Evolutionary conservation across 2,329 filamentous ascomycete genomes (phyloP).

Genomic region (Fusarium irregulare): DNA sequence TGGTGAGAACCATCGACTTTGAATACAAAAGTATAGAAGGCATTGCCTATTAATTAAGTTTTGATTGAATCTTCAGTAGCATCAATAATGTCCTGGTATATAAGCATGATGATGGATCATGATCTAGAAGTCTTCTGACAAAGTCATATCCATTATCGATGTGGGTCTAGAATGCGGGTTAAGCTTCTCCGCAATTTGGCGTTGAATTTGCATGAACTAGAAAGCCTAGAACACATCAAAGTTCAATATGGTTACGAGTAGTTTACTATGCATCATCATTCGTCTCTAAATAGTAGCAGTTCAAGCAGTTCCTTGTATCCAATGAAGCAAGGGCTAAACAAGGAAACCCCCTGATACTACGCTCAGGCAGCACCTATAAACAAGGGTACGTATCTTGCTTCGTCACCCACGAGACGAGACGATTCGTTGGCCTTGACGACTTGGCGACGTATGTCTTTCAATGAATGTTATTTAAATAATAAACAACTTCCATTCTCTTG

Average conservation of each 20-base stretch:
- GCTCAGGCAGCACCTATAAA: conserved; percentile 25
- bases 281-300: not conserved
- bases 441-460: conserved; percentile 21
- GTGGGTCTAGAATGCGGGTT: conserved; percentile 19
- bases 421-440: conserved; percentile 35
- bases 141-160: not conserved
- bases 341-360: conserved; percentile 3
- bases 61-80: not conserved
- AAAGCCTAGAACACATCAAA: not conserved
- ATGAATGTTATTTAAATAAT: not conserved
- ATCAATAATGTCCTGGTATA: too few species aligned
- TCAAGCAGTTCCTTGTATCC: not conserved
- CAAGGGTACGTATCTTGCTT: conserved; percentile 31
- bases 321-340: not conserved
- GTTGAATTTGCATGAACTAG: conserved; percentile 31
- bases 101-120: not conserved
- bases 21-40: conserved; percentile 34
- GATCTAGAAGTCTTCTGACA: not conserved
- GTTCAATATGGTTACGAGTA: not conserved
- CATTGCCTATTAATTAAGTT: conserved; percentile 15
- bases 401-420: conserved; percentile 20
- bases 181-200: conserved; percentile 31
- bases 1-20: conserved; percentile 6
- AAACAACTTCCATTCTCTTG: not conserved
- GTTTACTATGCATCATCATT: not conserved